These are phyloP conservation scores for Aspergillus pseudoterreus DNA, from an alignment of 2,329 filamentous ascomycete genomes.

Conservation along the genomic window DNA sequence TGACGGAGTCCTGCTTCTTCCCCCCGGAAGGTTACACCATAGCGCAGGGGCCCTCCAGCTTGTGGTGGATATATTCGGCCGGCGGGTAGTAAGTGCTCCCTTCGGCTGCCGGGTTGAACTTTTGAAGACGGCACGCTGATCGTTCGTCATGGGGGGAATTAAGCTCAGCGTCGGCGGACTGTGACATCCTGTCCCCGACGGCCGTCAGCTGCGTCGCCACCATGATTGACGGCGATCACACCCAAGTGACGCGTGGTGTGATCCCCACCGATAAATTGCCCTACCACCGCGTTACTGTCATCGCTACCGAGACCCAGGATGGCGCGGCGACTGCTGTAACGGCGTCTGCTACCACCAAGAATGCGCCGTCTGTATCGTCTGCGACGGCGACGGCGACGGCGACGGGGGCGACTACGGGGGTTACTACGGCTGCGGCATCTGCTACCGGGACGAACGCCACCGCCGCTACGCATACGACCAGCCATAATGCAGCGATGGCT, in stretches of 20 bases:
- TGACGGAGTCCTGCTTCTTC: slow-evolving; percentile 11
- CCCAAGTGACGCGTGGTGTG: background rate
- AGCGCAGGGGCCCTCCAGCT: slow-evolving; percentile 9
- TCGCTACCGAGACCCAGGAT: slow-evolving; percentile 12
- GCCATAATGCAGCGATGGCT: slow-evolving; percentile 20
- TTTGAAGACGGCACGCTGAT: too few species aligned
- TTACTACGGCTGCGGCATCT: slow-evolving; percentile 9
- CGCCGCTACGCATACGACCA: slow-evolving; percentile 7
- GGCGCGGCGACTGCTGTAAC: slow-evolving; percentile 6
- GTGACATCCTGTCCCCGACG: slow-evolving; percentile 23
- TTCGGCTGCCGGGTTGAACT: background rate
- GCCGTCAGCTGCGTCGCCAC: slow-evolving; percentile 21
- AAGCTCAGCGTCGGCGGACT: slow-evolving; percentile 12
- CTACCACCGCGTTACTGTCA: slow-evolving; percentile 20
- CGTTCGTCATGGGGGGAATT: background rate
- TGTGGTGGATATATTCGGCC: slow-evolving; percentile 1
- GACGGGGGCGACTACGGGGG: background rate
- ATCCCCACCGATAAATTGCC: background rate
- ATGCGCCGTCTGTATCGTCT: slow-evolving; percentile 7
- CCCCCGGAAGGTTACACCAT: slow-evolving; percentile 7
- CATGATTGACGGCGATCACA: slow-evolving; percentile 14
- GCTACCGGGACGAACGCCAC: background rate
- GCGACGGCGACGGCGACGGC: slow-evolving; percentile 4
- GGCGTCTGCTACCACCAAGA: slow-evolving; percentile 14
- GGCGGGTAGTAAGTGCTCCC: slow-evolving; percentile 10